A percentile compares a stretch with the other conserved stretches of the same genome.
These are phyloP conservation scores for Crithidia brevicula DNA, from an alignment of 208 protist genomes.

Conservation along the genomic window DNA sequence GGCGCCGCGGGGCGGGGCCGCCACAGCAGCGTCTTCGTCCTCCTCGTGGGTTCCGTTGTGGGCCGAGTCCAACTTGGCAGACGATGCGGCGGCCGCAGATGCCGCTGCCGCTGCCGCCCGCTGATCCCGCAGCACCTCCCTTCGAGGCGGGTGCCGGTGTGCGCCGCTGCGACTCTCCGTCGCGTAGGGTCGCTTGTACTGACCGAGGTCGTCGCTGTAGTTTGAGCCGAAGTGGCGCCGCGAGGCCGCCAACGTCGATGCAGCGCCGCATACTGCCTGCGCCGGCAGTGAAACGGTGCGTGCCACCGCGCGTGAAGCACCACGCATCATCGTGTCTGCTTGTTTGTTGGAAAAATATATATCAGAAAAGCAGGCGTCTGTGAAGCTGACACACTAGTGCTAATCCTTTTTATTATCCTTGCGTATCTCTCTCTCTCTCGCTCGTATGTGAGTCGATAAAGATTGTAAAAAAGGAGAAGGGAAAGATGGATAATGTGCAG, in stretches of 20 bases:
- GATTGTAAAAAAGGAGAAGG: too few species aligned
- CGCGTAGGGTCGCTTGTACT: constrained; percentile 41
- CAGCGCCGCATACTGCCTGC: not conserved
- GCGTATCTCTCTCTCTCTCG: too few species aligned
- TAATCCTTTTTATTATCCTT: too few species aligned
- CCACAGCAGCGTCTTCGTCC: constrained; percentile 21
- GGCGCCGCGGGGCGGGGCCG: constrained; percentile 38
- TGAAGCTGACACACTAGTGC: too few species aligned
- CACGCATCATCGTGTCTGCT: constrained; percentile 39
- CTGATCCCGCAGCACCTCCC: constrained; percentile 36
- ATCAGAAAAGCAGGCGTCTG: too few species aligned
- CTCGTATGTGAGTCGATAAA: too few species aligned
- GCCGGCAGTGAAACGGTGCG: constrained; percentile 9
- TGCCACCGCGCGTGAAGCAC: constrained; percentile 20
- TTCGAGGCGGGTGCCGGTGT: constrained; percentile 45
- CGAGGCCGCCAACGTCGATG: constrained; percentile 13
- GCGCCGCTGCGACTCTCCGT: constrained; percentile 50
- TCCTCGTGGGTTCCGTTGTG: constrained; percentile 1
- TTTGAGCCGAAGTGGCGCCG: constrained; percentile 40
- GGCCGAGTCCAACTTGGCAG: not conserved
- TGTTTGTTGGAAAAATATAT: not conserved
- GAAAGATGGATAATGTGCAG: too few species aligned
- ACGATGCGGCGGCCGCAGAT: not conserved
- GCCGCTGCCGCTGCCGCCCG: constrained; percentile 20
- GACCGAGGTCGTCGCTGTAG: constrained; percentile 38